These are phyloP conservation scores for Candida arabinofermentans DNA, from an alignment of 805 yeast species.

Conservation along the genomic window DNA sequence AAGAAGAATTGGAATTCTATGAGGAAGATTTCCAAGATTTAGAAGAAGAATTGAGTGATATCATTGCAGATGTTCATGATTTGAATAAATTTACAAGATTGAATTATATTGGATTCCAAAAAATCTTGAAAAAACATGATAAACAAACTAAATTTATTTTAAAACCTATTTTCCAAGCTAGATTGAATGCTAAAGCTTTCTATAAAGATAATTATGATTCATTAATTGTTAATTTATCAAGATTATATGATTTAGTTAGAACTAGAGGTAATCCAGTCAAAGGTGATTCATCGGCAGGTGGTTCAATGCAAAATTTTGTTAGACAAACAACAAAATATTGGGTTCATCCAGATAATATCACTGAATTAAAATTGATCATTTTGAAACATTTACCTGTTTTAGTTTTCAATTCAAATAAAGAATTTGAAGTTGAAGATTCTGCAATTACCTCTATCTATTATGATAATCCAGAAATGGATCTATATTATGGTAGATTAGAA, in stretches of 20 bases:
- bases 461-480: slow-evolving; percentile 84
- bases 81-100: slow-evolving; percentile 89
- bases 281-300: slow-evolving; percentile 98
- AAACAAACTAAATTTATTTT: slow-evolving; percentile 76
- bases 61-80: slow-evolving; percentile 96
- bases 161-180: slow-evolving; percentile 88
- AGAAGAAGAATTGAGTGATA: slow-evolving; percentile 75
- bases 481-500: slow-evolving; percentile 89
- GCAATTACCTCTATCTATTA: slow-evolving; percentile 97
- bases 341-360: slow-evolving; percentile 98
- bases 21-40: slow-evolving; percentile 70
- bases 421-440: slow-evolving; percentile 89
- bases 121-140: slow-evolving; percentile 95
- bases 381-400: slow-evolving; percentile 94
- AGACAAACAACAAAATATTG: slow-evolving; percentile 98
- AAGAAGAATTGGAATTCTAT: slow-evolving; percentile 32
- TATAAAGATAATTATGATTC: slow-evolving; percentile 92
- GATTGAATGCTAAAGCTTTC: slow-evolving; percentile 91
- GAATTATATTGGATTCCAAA: slow-evolving; percentile 96
- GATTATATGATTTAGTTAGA: slow-evolving; percentile 85
- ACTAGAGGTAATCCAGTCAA: slow-evolving; percentile 93
- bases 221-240: slow-evolving; percentile 83
- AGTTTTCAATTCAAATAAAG: slow-evolving; percentile 95
- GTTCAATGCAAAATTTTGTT: slow-evolving; percentile 94
- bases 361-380: slow-evolving; percentile 88